Evolutionary conservation across 805 yeast species (phyloP).

Genomic region (Kuraishia molischiana): DNA sequence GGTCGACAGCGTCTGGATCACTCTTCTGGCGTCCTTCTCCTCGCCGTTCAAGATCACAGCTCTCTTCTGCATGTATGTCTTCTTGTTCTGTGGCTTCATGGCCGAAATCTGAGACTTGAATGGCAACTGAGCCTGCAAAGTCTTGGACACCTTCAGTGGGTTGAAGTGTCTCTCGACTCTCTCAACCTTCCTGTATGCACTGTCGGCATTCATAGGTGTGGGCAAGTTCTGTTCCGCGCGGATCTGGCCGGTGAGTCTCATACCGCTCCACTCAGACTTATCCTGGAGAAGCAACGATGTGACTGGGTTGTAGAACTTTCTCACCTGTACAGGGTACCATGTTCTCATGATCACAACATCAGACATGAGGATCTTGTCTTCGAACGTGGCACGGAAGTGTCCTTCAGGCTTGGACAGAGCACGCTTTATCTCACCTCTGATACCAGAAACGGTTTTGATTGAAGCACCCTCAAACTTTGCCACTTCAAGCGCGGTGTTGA

Average conservation of each 20-base stretch:
- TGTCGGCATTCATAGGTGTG: conserved; percentile 47
- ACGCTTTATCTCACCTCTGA: conserved; percentile 93
- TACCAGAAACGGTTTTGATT: conserved; percentile 93
- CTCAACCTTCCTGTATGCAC: conserved; percentile 62
- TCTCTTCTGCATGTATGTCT: conserved; percentile 77
- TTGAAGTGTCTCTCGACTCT: conserved; percentile 80
- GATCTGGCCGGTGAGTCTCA: conserved; percentile 91
- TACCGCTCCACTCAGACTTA: conserved; percentile 90
- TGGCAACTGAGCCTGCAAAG: conserved; percentile 71
- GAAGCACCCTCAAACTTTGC: conserved; percentile 98
- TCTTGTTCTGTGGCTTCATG: conserved; percentile 81
- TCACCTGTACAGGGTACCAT: conserved; percentile 92
- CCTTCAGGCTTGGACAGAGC: conserved; percentile 95
- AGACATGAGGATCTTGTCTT: conserved; percentile 85
- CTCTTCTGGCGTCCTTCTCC: conserved; percentile 85
- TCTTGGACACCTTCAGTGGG: conserved; percentile 76
- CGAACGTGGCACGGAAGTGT: conserved; percentile 91
- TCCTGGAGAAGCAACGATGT: conserved; percentile 73
- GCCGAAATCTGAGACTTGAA: conserved; percentile 84
- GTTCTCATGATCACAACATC: conserved; percentile 87
- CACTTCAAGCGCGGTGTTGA: conserved; percentile 82
- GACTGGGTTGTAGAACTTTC: conserved; percentile 92
- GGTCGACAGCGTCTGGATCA: conserved; percentile 81
- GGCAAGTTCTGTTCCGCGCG: conserved; percentile 64
- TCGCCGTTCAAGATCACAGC: conserved; percentile 91